Conservation (phyloP, 768 basidiomycete species). For the Tylopilus sp. region DNA sequence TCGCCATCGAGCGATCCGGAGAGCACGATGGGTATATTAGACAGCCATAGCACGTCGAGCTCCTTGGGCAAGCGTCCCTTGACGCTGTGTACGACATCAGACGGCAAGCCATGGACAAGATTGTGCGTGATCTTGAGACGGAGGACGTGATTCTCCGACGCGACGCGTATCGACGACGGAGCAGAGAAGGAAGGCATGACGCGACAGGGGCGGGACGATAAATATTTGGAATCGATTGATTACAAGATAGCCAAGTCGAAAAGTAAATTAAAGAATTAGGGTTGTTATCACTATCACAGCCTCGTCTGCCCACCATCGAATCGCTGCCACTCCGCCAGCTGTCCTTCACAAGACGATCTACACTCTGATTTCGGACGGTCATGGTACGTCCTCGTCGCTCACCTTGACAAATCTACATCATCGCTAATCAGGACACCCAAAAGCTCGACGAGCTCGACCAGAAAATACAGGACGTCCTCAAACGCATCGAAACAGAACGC, state of each 20-base stretch:
- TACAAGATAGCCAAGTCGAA: slow-evolving; percentile 28
- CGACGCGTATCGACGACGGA: slow-evolving; percentile 38
- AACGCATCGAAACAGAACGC: slow-evolving; percentile 88
- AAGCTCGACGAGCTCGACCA: slow-evolving; percentile 68
- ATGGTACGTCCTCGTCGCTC: slow-evolving; percentile 27
- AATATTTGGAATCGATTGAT: slow-evolving; percentile 13
- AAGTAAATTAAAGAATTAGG: slow-evolving; percentile 10
- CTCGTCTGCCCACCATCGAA: slow-evolving; percentile 24
- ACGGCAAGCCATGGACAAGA: slow-evolving; percentile 33
- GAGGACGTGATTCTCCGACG: slow-evolving; percentile 42
- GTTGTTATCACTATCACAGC: slow-evolving; percentile 31
- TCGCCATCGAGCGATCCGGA: slow-evolving; percentile 50
- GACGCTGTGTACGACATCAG: slow-evolving; percentile 28
- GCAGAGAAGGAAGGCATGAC: slow-evolving; percentile 32
- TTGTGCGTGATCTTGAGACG: slow-evolving; percentile 45
- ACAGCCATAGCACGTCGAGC: slow-evolving; percentile 48
- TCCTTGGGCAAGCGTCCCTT: slow-evolving; percentile 34
- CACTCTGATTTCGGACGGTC: slow-evolving; percentile 19
- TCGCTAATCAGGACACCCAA: slow-evolving; percentile 1
- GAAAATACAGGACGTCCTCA: slow-evolving; percentile 90
- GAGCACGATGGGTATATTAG: slow-evolving; percentile 50
- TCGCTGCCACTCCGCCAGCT: slow-evolving; percentile 1
- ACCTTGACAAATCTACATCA: slow-evolving; percentile 1
- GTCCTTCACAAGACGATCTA: slow-evolving; percentile 16
- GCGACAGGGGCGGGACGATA: slow-evolving; percentile 3